A percentile compares a stretch with the other conserved stretches of the same genome.
Conservation (phyloP, 208 protist species). For the Trypanosoma rangeli region DNA sequence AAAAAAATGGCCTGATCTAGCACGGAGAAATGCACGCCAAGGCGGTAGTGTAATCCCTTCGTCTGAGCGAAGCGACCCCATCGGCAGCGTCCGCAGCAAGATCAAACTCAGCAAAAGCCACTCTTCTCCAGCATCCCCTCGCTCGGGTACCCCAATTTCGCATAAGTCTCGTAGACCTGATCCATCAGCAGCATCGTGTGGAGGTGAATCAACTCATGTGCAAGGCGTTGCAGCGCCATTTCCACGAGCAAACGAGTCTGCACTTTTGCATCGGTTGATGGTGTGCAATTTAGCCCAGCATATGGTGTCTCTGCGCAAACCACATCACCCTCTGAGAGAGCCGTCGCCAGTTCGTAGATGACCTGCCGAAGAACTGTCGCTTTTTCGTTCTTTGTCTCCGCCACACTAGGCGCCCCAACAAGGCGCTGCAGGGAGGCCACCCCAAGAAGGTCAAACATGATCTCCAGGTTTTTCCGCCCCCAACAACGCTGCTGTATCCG, state of each 20-base stretch:
- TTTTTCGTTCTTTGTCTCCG: conserved; percentile 35
- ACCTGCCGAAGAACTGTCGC: conserved; percentile 30
- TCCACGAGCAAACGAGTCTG: conserved; percentile 25
- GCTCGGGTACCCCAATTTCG: conserved; percentile 22
- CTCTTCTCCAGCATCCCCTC: conserved; percentile 23
- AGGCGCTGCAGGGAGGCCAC: conserved; percentile 20
- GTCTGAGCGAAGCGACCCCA: not conserved
- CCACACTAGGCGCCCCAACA: conserved; percentile 13
- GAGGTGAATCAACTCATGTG: conserved; percentile 34
- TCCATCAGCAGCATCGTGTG: conserved; percentile 35
- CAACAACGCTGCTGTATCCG: conserved; percentile 35
- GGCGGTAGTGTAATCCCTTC: not conserved
- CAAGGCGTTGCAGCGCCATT: conserved; percentile 32
- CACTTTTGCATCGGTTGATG: not conserved
- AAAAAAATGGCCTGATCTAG: too few relatives aligned
- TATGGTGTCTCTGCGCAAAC: not conserved
- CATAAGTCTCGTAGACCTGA: conserved; percentile 23
- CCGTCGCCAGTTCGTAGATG: conserved; percentile 29
- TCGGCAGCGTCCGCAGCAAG: not conserved
- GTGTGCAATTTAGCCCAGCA: not conserved
- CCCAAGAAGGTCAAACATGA: conserved; percentile 35
- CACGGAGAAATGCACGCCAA: not conserved
- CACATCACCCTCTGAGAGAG: conserved; percentile 14
- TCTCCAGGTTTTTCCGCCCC: conserved; percentile 38
- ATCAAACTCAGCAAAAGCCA: conserved; percentile 22